phyloP scores from a whole-genome alignment of 2,329 filamentous ascomycete genomes.

The Fusarium albosuccineum region DNA sequence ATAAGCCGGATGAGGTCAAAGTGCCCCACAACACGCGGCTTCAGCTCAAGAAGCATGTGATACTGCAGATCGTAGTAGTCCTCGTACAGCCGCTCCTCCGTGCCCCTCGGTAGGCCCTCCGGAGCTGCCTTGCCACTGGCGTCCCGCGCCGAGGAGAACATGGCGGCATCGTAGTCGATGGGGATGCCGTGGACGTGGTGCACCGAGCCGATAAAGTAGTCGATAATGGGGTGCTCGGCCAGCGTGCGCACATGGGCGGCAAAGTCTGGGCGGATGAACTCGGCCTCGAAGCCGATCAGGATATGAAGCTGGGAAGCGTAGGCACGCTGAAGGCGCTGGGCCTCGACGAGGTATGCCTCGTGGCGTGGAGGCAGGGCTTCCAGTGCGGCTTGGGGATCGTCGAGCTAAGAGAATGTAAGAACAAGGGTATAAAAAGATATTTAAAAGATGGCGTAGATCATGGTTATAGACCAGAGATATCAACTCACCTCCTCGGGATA shows the following conservation, averaged over 20 bases:
- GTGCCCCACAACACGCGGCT: conserved; percentile 87
- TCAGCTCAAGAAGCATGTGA: conserved; percentile 80
- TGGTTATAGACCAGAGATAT: neutral
- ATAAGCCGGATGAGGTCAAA: conserved; percentile 92
- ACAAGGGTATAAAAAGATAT: neutral
- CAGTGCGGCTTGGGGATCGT: conserved; percentile 62
- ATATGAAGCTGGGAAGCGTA: conserved; percentile 81
- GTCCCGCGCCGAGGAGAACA: conserved; percentile 68
- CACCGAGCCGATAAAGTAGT: conserved; percentile 93
- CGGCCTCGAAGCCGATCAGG: conserved; percentile 90
- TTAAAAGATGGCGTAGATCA: neutral
- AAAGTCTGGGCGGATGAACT: conserved; percentile 85
- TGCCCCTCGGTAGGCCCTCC: conserved; percentile 46
- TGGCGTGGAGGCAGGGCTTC: conserved; percentile 68
- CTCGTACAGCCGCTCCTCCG: conserved; percentile 80
- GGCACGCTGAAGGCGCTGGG: conserved; percentile 75
- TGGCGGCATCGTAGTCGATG: conserved; percentile 83
- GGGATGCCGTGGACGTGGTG: conserved; percentile 90
- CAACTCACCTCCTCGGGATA: conserved; percentile 86
- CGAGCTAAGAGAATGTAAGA: conserved; percentile 56
- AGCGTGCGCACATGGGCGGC: conserved; percentile 71
- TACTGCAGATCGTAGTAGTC: conserved; percentile 91
- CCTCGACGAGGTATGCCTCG: conserved; percentile 81
- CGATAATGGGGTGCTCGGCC: conserved; percentile 71
- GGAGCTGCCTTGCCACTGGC: conserved; percentile 41